Percentiles rank a stretch among this genome's conserved stretches.
phyloP scores from a whole-genome alignment of 441 rosid genomes.

The Adansonia madagascariensis region DNA sequence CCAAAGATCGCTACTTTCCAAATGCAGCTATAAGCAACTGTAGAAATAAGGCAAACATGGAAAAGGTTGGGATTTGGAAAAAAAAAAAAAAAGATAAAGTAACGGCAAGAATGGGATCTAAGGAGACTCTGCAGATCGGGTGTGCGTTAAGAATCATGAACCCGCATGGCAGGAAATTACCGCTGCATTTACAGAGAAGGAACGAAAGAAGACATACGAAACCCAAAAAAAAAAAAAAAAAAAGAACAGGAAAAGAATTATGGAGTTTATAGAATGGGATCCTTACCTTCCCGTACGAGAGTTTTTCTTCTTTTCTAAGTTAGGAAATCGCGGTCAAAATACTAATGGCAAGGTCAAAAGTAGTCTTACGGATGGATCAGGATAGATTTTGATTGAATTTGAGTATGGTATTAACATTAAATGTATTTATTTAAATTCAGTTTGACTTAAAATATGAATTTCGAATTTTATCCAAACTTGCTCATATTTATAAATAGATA shows the following conservation, averaged over 20 bases:
- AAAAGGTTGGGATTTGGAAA: background rate
- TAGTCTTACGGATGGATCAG: too few relatives aligned
- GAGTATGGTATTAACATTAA: too few relatives aligned
- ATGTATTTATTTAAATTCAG: too few relatives aligned
- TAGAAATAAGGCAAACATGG: slow-evolving; percentile 24
- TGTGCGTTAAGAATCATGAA: slow-evolving; percentile 62
- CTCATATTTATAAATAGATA: too few relatives aligned
- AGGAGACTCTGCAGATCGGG: slow-evolving; percentile 38
- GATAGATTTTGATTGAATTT: too few relatives aligned
- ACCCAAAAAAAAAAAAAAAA: background rate
- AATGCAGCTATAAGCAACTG: slow-evolving; percentile 23
- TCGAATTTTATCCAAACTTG: too few relatives aligned
- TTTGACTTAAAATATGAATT: too few relatives aligned
- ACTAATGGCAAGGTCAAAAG: background rate
- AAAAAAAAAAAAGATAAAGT: background rate
- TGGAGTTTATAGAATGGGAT: background rate
- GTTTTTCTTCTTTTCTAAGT: too few relatives aligned
- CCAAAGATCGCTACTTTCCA: slow-evolving; percentile 27
- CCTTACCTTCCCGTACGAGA: too few relatives aligned
- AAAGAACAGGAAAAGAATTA: background rate
- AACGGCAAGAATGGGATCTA: slow-evolving; percentile 47
- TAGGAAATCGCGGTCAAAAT: too few relatives aligned
- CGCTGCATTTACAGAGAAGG: slow-evolving; percentile 39
- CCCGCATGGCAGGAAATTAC: slow-evolving; percentile 24
- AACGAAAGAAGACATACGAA: background rate